Percentiles rank a stretch among this genome's conserved stretches.
phyloP scores from a whole-genome alignment of 2,329 filamentous ascomycete genomes.

The Aspergillus pseudoglaucus region DNA sequence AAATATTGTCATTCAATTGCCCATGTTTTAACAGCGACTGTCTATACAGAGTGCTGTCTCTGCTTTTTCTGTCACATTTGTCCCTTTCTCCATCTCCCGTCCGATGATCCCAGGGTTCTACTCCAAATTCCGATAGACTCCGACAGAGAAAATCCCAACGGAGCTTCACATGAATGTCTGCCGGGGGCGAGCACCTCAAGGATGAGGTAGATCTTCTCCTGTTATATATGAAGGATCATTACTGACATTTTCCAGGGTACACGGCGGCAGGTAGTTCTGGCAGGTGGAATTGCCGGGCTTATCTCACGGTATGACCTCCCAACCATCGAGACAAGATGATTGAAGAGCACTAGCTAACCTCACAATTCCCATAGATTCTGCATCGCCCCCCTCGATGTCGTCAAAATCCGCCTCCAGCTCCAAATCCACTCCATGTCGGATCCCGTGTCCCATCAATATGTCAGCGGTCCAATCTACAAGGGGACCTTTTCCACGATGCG shows the following conservation, averaged over 20 bases:
- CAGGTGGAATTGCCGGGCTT: constrained; percentile 69
- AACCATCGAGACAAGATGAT: no score
- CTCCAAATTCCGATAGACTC: neutral
- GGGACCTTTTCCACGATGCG: constrained; percentile 70
- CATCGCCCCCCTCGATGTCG: constrained; percentile 89
- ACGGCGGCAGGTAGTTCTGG: constrained; percentile 57
- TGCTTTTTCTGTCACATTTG: neutral
- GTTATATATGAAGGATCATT: neutral
- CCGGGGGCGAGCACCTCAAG: constrained; percentile 57
- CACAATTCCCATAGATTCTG: constrained; percentile 59
- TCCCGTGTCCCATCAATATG: constrained; percentile 52
- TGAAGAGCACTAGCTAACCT: no score
- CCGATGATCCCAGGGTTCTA: neutral
- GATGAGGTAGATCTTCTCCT: constrained; percentile 52
- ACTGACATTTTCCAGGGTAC: constrained; percentile 48
- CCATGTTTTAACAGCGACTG: neutral
- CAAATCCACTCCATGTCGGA: constrained; percentile 80
- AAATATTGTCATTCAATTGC: no score
- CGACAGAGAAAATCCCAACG: neutral
- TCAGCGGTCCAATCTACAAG: constrained; percentile 52
- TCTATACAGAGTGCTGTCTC: neutral
- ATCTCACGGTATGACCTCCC: constrained; percentile 63
- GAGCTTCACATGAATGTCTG: constrained; percentile 55
- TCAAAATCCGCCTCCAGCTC: constrained; percentile 95
- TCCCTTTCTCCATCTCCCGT: neutral